Evolutionary conservation across 805 yeast genomes (phyloP), one percentile per base, ranked within the genome.

Genomic region (Clavispora vitiphila): DNA sequence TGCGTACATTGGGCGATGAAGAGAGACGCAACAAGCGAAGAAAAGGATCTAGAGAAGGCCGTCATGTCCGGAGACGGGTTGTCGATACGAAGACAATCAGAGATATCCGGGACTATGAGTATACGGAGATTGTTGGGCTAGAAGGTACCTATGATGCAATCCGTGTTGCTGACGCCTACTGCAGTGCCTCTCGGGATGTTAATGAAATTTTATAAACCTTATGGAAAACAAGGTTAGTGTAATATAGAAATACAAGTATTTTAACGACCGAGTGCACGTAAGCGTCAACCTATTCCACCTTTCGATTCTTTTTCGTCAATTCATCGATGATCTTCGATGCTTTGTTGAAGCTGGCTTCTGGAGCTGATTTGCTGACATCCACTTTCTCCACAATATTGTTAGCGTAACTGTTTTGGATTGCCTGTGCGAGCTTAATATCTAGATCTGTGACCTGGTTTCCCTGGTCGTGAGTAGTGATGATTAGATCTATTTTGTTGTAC

Each of bases 141-240:
- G 96, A 90, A 60, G 99, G 99, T 35, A 83, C 87, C 3, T 93
- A 93, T 57, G 96, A 90, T 62, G 97, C 97, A 5, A 76, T 88
- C 34, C 89, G 83, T 56, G 79, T 93, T n/a, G 78, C 78, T 35
- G 99, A 93, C 65, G 83, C 86, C 8, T 84, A 68, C 62, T 93
- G 99, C 71, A 39, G 35, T 26, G 63, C 61, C 11, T 40, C 42
- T 35, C 40, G 56, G 42, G 50, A 46, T 15, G 40, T 49, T 12
- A 38, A 34, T 26, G 53, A 49, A 16, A 38, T 49, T 35, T 45
- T 49, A 37, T 41, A 32, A 32, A 11, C 25, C 20, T 20, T 18
- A 9, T 11, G 19, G 3, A 11, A 20, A 32, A 20, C 24, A 21
- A n/a, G 37, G 37, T n/a, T 10, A 25, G 20, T 37, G 39, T 37